Base-by-base conservation (phyloP, 495 filamentous ascomycete species). In the Aspergillus nidulans region DNA sequence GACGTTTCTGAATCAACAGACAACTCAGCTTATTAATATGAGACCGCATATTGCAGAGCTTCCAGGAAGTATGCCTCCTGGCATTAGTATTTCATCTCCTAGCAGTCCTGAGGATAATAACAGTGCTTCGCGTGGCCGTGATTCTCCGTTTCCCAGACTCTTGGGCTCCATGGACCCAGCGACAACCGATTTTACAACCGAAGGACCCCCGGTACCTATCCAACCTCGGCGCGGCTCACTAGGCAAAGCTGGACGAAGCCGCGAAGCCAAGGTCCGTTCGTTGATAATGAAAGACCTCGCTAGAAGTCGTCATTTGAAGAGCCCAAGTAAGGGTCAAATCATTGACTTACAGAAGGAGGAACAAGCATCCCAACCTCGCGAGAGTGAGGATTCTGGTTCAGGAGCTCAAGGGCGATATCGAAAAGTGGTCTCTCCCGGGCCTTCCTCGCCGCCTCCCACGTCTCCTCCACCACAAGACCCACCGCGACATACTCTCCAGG, bases 391-490 rank as follows among this genome's bases (percentile, higher is more conserved):
- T 4, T 18, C 42, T 23, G 25, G 9, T 18, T 19, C 18, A 3
- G 34, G 20, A 3, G 12, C 30, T 2, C 30, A 53, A 26, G 38
- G 26, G 21, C 44, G 42, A 39, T 59, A 51, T 9, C 53, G 47
- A 21, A 67, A 62, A n/a, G 59, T 62, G 20, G 48, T 68, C 16
- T 63, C 67, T 4, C 64, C 69, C 6, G 66, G 58, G 9, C 61
- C 68, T n/a, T 63, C 63, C 9, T 68, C 68, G 8, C 64, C 71
- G 32, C 68, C 71, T 24, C 68, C 66, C 12, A 63, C 58, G 34
- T 65, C 68, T 19, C 57, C 65, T 23, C 62, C 67, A 13, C 63
- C 62, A n/a, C 59, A 59, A 15, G 53, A 63, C 36, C 67, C 63
- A 18, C 58, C 64, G 15, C 24, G 53, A 6, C 65, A 64, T 9